Conservation (phyloP, 768 basidiomycete genomes). For the Boletus rubescentipes region DNA sequence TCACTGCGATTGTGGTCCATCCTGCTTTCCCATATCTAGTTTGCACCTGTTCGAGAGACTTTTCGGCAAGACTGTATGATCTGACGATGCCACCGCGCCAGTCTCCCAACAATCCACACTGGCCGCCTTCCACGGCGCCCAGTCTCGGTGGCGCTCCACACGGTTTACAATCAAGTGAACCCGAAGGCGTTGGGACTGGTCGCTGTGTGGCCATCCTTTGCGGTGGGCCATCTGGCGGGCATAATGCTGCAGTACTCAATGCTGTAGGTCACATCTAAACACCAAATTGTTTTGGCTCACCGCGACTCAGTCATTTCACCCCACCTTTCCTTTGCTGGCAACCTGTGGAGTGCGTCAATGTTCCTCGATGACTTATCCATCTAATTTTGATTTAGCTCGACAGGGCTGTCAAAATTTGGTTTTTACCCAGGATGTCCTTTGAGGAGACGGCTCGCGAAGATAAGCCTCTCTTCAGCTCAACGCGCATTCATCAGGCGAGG, state of each 20-base stretch:
- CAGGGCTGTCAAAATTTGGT: conserved; percentile 75
- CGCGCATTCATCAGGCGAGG: conserved; percentile 61
- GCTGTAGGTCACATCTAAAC: conserved; percentile 44
- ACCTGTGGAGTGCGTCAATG: conserved; percentile 66
- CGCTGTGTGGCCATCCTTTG: conserved; percentile 64
- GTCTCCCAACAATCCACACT: conserved; percentile 51
- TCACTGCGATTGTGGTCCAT: conserved; percentile 69
- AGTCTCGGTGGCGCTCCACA: conserved; percentile 68
- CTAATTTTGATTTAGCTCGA: conserved; percentile 51
- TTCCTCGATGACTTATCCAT: neutral
- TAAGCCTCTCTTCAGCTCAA: conserved; percentile 73
- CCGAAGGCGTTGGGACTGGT: conserved; percentile 57
- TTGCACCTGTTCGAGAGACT: conserved; percentile 73
- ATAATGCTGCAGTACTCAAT: conserved; percentile 63
- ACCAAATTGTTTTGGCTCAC: conserved; percentile 1
- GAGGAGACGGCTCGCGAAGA: conserved; percentile 58
- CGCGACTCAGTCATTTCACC: conserved; percentile 61
- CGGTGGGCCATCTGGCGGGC: conserved; percentile 73
- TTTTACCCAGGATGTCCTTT: conserved; percentile 40
- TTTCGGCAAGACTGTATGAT: conserved; percentile 69
- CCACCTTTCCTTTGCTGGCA: conserved; percentile 60
- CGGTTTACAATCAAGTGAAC: conserved; percentile 58
- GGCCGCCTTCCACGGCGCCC: conserved; percentile 49
- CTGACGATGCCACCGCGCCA: conserved; percentile 39
- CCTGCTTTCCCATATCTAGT: conserved; percentile 56